Percentiles rank a stretch among this genome's conserved stretches.
Conservation (phyloP, 108 stramenopile species). For the Fragilariopsis cylindrus region DNA sequence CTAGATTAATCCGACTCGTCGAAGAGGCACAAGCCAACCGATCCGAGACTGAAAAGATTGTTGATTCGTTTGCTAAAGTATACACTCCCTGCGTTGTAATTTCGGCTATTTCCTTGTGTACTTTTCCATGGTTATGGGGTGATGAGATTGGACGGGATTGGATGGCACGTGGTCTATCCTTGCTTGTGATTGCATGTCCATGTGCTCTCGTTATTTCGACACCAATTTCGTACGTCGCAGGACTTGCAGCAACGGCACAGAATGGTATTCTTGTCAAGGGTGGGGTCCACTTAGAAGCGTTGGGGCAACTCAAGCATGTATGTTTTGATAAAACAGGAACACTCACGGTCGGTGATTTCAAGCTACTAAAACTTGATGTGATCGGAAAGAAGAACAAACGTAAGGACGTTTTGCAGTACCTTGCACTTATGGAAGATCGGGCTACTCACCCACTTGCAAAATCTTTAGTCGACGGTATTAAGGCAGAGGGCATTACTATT, state of each 20-base stretch:
- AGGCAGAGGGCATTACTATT: conserved; percentile 51
- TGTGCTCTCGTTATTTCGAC: conserved; percentile 93
- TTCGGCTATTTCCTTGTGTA: conserved; percentile 69
- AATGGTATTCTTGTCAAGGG: conserved; percentile 87
- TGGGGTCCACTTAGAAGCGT: conserved; percentile 70
- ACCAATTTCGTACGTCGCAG: conserved; percentile 89
- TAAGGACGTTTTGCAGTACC: conserved; percentile 46
- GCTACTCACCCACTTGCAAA: conserved; percentile 75
- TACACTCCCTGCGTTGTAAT: conserved; percentile 87
- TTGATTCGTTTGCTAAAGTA: conserved; percentile 80
- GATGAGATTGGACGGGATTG: conserved; percentile 65
- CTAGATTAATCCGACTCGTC: conserved; percentile 74
- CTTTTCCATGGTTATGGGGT: conserved; percentile 81
- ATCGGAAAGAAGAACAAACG: conserved; percentile 29
- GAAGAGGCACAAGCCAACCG: conserved; percentile 86
- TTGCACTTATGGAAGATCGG: conserved; percentile 69
- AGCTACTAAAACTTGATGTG: conserved; percentile 52
- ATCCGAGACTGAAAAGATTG: conserved; percentile 86
- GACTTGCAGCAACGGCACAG: conserved; percentile 84
- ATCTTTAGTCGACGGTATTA: conserved; percentile 64
- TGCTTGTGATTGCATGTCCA: conserved; percentile 93
- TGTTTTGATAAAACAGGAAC: conserved; percentile 87
- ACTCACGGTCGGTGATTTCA: conserved; percentile 71
- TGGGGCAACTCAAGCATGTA: conserved; percentile 56
- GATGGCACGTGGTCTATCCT: conserved; percentile 76